A percentile compares a stretch with the other conserved stretches of the same genome.
Evolutionary conservation across 176 grass and related monocot species (phyloP).

Genomic region (Bolboschoenus planiculmis): DNA sequence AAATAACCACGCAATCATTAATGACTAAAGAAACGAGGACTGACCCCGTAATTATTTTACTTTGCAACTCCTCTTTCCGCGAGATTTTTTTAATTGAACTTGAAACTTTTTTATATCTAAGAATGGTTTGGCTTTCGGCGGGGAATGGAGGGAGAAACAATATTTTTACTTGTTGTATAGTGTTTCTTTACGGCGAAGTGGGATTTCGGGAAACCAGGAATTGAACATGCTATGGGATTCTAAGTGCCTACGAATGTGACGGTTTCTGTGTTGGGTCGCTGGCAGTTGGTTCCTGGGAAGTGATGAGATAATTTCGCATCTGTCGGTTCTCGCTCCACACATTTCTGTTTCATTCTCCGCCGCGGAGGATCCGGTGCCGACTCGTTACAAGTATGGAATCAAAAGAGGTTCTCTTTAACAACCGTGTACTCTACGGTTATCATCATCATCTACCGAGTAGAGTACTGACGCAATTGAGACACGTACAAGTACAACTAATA

Average conservation of each 20-base stretch:
- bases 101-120: background rate
- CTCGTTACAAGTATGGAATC: background rate
- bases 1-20: conserved; percentile 13
- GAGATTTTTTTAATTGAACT: background rate
- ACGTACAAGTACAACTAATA: too few species aligned
- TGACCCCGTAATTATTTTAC: background rate
- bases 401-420: background rate
- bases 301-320: too few species aligned
- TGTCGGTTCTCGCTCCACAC: too few species aligned
- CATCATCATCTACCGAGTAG: too few species aligned
- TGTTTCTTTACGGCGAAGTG: background rate
- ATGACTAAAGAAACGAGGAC: too few species aligned
- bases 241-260: background rate
- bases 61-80: background rate
- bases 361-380: background rate
- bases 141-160: too few species aligned
- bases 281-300: too few species aligned
- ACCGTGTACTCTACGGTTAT: background rate
- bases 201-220: background rate
- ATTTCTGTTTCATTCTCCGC: background rate
- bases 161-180: too few species aligned
- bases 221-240: background rate
- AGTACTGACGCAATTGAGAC: too few species aligned
- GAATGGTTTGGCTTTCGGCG: too few species aligned
- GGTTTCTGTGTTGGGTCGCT: background rate